These are phyloP conservation scores for Gossypium longicalyx DNA, from an alignment of 345 rosid genomes.

Conservation along the genomic window DNA sequence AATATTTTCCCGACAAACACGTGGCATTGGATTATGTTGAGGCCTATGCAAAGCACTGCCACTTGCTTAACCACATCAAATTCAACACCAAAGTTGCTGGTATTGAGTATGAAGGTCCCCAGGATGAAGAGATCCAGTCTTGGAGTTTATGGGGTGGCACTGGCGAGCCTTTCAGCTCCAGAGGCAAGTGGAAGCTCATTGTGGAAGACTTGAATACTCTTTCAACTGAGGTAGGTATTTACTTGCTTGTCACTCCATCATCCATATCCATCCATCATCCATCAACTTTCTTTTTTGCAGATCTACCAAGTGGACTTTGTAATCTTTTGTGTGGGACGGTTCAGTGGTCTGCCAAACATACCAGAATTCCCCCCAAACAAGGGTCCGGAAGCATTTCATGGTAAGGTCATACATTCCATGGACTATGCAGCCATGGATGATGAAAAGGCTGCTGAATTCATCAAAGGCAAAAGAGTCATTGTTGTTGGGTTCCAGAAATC, in stretches of 20 bases:
- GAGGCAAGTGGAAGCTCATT: constrained; percentile 20
- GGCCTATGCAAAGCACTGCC: constrained; percentile 25
- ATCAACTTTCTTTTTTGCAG: not conserved
- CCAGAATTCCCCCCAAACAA: constrained; percentile 12
- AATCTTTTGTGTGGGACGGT: constrained; percentile 15
- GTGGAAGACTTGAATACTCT: constrained; percentile 15
- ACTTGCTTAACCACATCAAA: constrained; percentile 24
- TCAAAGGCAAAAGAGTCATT: constrained; percentile 8
- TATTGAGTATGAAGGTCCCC: constrained; percentile 12
- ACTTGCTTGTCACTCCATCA: not conserved
- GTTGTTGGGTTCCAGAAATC: constrained; percentile 19
- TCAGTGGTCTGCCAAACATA: constrained; percentile 16
- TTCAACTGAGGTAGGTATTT: constrained; percentile 3
- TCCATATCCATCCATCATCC: not conserved
- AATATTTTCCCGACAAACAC: constrained; percentile 19
- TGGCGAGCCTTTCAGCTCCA: constrained; percentile 21
- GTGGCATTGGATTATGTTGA: constrained; percentile 25
- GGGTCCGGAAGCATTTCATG: constrained; percentile 16
- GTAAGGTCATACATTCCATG: constrained; percentile 17
- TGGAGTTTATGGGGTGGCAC: constrained; percentile 30
- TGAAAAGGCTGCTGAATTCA: constrained; percentile 3
- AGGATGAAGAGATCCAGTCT: constrained; percentile 23
- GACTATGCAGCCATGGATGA: constrained; percentile 18
- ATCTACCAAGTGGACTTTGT: constrained; percentile 13
- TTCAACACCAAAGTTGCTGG: constrained; percentile 24